These are phyloP conservation scores for Eragrostis tef DNA, from an alignment of 202 grass and related monocot genomes.

Conservation along the genomic window DNA sequence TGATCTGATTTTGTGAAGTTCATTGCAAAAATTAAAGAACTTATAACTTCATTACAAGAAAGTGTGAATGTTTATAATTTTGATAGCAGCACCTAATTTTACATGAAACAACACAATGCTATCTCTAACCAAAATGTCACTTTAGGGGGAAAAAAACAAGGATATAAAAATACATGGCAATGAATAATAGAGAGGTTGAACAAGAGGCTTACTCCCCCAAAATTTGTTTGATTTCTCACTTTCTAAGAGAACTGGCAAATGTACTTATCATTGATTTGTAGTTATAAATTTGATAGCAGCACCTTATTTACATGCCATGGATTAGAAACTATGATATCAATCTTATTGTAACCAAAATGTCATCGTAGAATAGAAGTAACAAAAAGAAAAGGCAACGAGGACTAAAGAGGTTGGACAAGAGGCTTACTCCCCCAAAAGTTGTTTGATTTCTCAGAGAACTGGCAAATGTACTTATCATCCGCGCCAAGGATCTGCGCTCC, in stretches of 20 bases:
- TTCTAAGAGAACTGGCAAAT: conserved; percentile 89
- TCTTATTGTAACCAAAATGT: background rate
- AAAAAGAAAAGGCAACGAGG: background rate
- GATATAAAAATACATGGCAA: background rate
- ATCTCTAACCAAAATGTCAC: background rate
- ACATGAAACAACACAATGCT: background rate
- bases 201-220: conserved; percentile 85
- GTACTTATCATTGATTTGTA: conserved; percentile 64
- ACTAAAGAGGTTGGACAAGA: conserved; percentile 22
- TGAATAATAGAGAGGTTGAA: background rate
- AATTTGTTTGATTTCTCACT: conserved; percentile 84
- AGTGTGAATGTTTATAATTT: background rate
- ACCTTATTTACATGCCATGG: background rate
- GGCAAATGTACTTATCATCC: conserved; percentile 90
- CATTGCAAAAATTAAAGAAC: background rate
- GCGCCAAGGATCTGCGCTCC: conserved; percentile 86
- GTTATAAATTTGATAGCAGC: background rate
- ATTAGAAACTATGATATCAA: background rate
- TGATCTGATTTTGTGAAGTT: conserved; percentile 1
- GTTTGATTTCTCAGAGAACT: conserved; percentile 80
- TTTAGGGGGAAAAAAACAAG: background rate
- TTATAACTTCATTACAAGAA: background rate
- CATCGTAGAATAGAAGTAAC: background rate
- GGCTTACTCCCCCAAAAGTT: conserved; percentile 96
- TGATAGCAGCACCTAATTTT: background rate